Base-by-base conservation (phyloP, 1,284 basidiomycete species). In the Trametes versicolor region DNA sequence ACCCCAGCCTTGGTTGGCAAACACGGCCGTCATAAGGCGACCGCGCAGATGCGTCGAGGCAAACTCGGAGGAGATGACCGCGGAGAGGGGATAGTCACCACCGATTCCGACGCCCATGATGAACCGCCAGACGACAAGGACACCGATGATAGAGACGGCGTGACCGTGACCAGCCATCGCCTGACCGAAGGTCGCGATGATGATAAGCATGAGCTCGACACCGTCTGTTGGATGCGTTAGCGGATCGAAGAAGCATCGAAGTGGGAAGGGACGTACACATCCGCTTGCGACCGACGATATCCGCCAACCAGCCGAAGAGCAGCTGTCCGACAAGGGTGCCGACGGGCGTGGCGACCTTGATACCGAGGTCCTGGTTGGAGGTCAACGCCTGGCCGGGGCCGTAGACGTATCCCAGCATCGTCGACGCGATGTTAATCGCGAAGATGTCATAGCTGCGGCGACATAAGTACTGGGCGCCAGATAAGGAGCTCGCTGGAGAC, bases 391-490 rank as follows among this genome's bases (percentile, higher is more conserved):
- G 75, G 56, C 70, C 62, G n/a, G 66, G 60, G 54, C 88, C 88
- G 74, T 95, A 95, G 53, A 94, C 87, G 71, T 87, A 91, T 19
- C 90, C 90, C 50, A 95, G 78, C 92, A 95, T 94, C 0, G 81
- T 80, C 0, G 90, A 86, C 0, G 86, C 92, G 51, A 94, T 89
- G 72, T 89, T 93, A 79, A 95, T 91, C 0, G 89, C 88, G 64
- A 91, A 91, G 45, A 91, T 86, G 68, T 92, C 89, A 70, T 91
- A 91, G 58, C 87, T 89, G 15, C 21, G 13, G 50, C 29, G 25
- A 17, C 19, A 9, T 36, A 19, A 8, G 17, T 55, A 13, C 27
- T 19, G 17, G n/a, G n/a, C 19, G 51, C 32, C 6, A 43, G 12
- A 52, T 39, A 15, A 23, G 17, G 32, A 12, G n/a, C 23, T 19